Evolutionary conservation across 768 basidiomycete genomes (phyloP), one percentile per base, ranked within the genome.

Genomic region (Guyanaporus albipodus): DNA sequence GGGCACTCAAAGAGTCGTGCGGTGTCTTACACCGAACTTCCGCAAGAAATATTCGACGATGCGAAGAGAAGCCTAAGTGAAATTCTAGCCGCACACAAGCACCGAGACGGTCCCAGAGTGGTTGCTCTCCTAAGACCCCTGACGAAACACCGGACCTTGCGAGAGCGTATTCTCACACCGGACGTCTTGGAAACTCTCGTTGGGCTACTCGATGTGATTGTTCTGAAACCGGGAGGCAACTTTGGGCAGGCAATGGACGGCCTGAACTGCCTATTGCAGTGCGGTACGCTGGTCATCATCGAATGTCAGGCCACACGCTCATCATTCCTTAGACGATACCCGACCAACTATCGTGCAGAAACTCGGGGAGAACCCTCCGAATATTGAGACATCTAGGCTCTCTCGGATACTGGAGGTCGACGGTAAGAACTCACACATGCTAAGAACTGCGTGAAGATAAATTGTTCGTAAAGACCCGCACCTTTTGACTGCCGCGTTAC

Each of bases 241-340:
- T 57, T 62, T 22, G 38, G 41, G 22, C 57, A 52, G 27, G 60
- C 46, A 17, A 61, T 61, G 60, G 52, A 62, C 4, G 50, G 57
- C n/a, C 27, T 61, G 35, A 48, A 15, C 11, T 54, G 49, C 21
- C 19, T 62, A 17, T 18, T 56, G 50, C 41, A 50, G 23, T 59
- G 56, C n/a, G 44, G 59, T 61, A 5, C 31, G 56, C 51, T 34
- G 8, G 3, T 31, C 23, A 9, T 32, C 2, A 8, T 24, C 28
- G 0, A 24, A 27, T 17, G 32, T 33, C 8, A 24, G 2, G 14
- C 9, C 2, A 31, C 8, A 19, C 4, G n/a, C 23, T 55, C 1
- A 46, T 24, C 3, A 14, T 19, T 4, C 14, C 11, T 26, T 24
- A 61, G 59, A 44, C 23, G 43, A 56, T 22, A 51, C 54, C 8